Base-by-base conservation (phyloP, 371 early-diverging fungal species). In the Batrachochytrium dendrobatidis region DNA sequence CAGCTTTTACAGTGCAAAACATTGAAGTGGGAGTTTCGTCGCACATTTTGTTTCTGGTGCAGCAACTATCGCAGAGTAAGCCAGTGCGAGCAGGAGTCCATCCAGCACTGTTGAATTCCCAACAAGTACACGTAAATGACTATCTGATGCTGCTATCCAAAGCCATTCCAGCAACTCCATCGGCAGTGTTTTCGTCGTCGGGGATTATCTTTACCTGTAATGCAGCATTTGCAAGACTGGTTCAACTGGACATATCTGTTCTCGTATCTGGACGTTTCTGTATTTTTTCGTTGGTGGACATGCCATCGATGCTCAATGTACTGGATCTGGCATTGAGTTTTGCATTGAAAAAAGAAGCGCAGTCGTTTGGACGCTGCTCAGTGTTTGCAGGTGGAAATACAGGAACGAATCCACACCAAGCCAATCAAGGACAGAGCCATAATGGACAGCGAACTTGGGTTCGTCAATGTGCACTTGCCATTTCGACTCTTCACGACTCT, bases 161-260 rank as follows among this genome's bases (percentile, higher is more conserved):
- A 39, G 12, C 39, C 39, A 12, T 39, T 12, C 39, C 39, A n/a
- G 12, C 39, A n/a, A 39, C 39, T 12, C 39, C 39, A n/a, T 39
- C 39, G 39, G 39, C 39, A 12, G 39, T 39, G 39, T 39, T 39
- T n/a, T 39, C 39, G 39, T n/a, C 39, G 39, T 39, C 39, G 39
- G 39, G 39, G 39, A 12, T 39, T n/a, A 12, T 39, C 15, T 39
- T 15, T n/a, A 39, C 39, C 15, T 12, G 15, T n/a, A 39, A 39
- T n/a, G 39, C 39, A n/a, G 12, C 39, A n/a, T 39, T 39, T 39
- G 39, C 39, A n/a, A 12, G n/a, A 15, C 39, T 39, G 39, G 39
- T 39, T 12, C 12, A n/a, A 12, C 15, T 39, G 39, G 15, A 12
- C 15, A 12, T 39, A 12, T 12, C 12, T n/a, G 39, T 15, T n/a